phyloP scores from a whole-genome alignment of 495 filamentous ascomycete genomes.

The Chaetomium fimeti region DNA sequence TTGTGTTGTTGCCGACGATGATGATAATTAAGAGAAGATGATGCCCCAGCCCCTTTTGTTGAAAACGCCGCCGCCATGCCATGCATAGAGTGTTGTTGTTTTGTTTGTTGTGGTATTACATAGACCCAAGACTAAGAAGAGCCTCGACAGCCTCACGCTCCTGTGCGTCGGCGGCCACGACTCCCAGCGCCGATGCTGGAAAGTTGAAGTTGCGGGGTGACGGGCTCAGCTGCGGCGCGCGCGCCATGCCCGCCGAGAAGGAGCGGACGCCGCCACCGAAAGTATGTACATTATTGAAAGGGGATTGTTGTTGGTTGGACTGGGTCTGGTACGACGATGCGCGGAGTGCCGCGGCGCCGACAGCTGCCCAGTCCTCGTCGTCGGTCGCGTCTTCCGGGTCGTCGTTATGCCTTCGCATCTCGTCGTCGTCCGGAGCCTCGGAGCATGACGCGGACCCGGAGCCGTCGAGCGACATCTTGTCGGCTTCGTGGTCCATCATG shows the following conservation, averaged over 20 bases:
- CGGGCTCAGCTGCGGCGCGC: constrained; percentile 39
- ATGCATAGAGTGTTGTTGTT: constrained; percentile 38
- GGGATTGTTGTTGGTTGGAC: constrained; percentile 35
- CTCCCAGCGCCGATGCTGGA: constrained; percentile 47
- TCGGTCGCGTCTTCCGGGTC: constrained; percentile 86
- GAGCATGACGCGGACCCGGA: constrained; percentile 71
- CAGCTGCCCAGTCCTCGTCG: constrained; percentile 93
- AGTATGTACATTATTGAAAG: constrained; percentile 49
- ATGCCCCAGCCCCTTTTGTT: constrained; percentile 30
- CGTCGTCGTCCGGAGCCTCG: constrained; percentile 70
- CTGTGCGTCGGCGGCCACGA: constrained; percentile 56
- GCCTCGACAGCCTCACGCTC: constrained; percentile 85
- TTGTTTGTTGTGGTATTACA: constrained; percentile 56
- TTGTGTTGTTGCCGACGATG: constrained; percentile 16
- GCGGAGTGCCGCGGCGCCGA: constrained; percentile 81
- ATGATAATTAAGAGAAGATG: constrained; percentile 12
- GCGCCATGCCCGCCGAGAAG: constrained; percentile 51
- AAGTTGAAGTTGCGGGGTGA: constrained; percentile 45
- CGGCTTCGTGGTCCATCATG: constrained; percentile 83
- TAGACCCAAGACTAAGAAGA: constrained; percentile 78
- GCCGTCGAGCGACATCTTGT: constrained; percentile 90
- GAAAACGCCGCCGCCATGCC: constrained; percentile 45
- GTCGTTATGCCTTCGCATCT: constrained; percentile 58
- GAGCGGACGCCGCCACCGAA: constrained; percentile 45
- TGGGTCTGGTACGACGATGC: constrained; percentile 59